Base-by-base conservation (phyloP, 2,329 filamentous ascomycete species). In the Pseudovirgaria hyperparasitica region DNA sequence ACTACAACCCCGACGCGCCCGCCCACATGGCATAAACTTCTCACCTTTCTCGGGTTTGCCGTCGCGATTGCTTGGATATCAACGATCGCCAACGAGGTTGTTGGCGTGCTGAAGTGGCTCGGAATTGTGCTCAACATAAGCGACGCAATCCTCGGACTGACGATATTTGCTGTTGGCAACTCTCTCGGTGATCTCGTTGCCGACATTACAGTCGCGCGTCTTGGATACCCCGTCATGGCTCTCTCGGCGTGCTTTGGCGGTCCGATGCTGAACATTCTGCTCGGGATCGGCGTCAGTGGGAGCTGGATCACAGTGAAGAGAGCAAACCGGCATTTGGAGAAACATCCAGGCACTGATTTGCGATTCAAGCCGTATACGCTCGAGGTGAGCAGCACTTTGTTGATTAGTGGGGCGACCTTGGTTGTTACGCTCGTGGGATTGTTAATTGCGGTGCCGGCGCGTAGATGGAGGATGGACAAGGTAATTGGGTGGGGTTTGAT, bases 201-300 rank as follows among this genome's bases (percentile, higher is more conserved):
- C 10, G 81, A 98, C 49, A 81, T 96, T 28, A 98, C 90, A 0
- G 81, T 98, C 19, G 90, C 90, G 4, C 73, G 82, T 18, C 71
- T 98, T 3, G 90, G 90, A 3, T 94, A 86, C 54, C 90, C 90
- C 0, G 85, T 98, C 36, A 98, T 98, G 90, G 90, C 90, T 1
- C 58, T 79, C 21, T 86, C 82, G 18, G 90, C 90, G 4, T 98
- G 90, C 50, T 94, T 98, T 50, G 90, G 90, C n/a, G 92, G 90
- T 0, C 90, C 90, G 0, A 87, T 98, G 84, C 70, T 98, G 21
- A 98, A 98, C 43, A 98, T 98, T 36, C 61, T 98, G 0, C 70
- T 98, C 4, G 90, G 90, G 1, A 86, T 98, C 27, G 90, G 90
- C n/a, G 63, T 96, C 4, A 81, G 80, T 15, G 90, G 90, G 10